A percentile compares a stretch with the other conserved stretches of the same genome.
Conservation (phyloP, 805 yeast species). For the Zygosaccharomyces pseudorouxii region DNA sequence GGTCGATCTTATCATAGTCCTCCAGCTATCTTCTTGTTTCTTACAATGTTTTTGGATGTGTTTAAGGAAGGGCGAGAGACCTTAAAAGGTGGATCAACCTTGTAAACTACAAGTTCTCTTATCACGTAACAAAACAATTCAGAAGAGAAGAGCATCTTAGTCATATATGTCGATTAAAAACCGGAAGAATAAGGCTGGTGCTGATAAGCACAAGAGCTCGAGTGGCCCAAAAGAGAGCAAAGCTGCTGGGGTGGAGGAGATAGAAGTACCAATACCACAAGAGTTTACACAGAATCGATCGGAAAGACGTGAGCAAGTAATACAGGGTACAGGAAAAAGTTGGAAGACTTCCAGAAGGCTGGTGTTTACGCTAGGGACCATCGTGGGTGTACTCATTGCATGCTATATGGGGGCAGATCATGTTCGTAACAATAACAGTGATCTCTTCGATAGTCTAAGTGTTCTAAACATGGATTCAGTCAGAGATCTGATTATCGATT, state of each 20-base stretch:
- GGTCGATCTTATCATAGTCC: conserved; percentile 63
- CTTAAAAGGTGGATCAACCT: neutral
- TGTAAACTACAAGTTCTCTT: neutral
- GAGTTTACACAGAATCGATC: conserved; percentile 1
- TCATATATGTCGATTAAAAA: neutral
- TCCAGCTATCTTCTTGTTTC: neutral
- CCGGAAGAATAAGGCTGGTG: neutral
- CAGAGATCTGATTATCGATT: conserved; percentile 58
- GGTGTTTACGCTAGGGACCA: conserved; percentile 64
- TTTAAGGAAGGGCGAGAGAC: conserved; percentile 1
- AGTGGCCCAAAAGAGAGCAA: neutral
- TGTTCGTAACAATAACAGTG: conserved; percentile 25
- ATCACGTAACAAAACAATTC: neutral
- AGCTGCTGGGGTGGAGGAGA: neutral
- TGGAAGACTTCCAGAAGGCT: conserved; percentile 50
- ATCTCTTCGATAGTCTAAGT: conserved; percentile 42
- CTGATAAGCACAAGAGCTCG: conserved; percentile 1
- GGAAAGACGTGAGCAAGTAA: conserved; percentile 1
- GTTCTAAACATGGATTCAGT: conserved; percentile 53
- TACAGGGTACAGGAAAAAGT: conserved; percentile 10
- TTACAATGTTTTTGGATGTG: neutral
- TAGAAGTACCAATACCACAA: conserved; percentile 1
- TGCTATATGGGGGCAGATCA: conserved; percentile 48
- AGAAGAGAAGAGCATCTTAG: neutral
- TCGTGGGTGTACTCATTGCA: conserved; percentile 64